Conservation (phyloP, 345 rosid species). For the Bretschneidera sinensis region DNA sequence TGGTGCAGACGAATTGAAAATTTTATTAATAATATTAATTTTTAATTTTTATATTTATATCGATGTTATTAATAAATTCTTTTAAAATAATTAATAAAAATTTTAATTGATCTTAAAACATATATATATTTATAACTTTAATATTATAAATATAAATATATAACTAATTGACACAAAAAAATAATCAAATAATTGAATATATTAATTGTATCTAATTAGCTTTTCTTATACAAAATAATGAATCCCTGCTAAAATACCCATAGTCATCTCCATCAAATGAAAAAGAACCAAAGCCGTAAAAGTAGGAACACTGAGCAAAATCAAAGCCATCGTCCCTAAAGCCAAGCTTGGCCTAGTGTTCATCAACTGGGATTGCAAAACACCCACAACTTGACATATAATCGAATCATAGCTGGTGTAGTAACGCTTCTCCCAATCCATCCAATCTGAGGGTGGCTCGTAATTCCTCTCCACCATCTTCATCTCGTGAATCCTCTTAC, state of each 20-base stretch:
- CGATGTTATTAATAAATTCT: no score
- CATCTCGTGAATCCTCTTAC: slow-evolving; percentile 56
- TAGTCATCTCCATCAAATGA: slow-evolving; percentile 19
- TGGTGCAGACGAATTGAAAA: no score
- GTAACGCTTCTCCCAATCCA: slow-evolving; percentile 66
- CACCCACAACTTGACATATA: slow-evolving; percentile 45
- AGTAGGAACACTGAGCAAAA: slow-evolving; percentile 44
- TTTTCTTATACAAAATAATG: no score
- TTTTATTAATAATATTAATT: no score
- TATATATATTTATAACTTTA: no score
- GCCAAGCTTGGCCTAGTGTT: slow-evolving; percentile 52
- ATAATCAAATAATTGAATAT: no score
- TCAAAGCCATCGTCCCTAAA: slow-evolving; percentile 34
- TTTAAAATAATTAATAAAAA: no score
- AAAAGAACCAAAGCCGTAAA: slow-evolving; percentile 30
- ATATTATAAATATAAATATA: no score
- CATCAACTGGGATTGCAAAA: slow-evolving; percentile 52
- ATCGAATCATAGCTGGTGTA: slow-evolving; percentile 41
- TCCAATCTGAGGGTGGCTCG: slow-evolving; percentile 64
- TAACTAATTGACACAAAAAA: no score
- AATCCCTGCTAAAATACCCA: slow-evolving; percentile 14
- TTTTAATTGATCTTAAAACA: no score
- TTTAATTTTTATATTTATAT: no score
- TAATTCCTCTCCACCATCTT: slow-evolving; percentile 62
- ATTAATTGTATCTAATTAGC: no score